These are phyloP conservation scores for Penicillium soppii DNA, from an alignment of 495 filamentous ascomycete genomes.

Conservation along the genomic window DNA sequence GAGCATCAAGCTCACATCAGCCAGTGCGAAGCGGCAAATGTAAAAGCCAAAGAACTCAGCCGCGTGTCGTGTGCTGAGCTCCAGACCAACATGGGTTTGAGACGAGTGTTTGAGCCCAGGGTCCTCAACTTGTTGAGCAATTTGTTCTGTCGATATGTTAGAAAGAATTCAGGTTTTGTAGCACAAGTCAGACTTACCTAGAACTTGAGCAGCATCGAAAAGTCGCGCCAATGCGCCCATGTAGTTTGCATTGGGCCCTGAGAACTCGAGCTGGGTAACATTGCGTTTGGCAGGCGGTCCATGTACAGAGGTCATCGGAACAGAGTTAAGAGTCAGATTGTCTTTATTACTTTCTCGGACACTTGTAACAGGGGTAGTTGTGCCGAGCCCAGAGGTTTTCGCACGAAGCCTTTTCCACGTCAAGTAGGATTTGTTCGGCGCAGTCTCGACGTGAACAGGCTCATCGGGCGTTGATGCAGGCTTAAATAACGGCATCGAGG, in stretches of 20 bases:
- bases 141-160: slow-evolving; percentile 71
- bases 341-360: slow-evolving; percentile 57
- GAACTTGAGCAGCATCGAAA: slow-evolving; percentile 89
- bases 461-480: slow-evolving; percentile 52
- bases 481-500: slow-evolving; percentile 65
- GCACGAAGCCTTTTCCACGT: slow-evolving; percentile 87
- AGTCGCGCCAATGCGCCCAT: slow-evolving; percentile 87
- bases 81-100: slow-evolving; percentile 88
- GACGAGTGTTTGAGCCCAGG: slow-evolving; percentile 79
- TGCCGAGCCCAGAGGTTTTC: slow-evolving; percentile 71
- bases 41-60: slow-evolving; percentile 98
- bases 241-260: slow-evolving; percentile 83
- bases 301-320: slow-evolving; percentile 76
- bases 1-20: slow-evolving; percentile 80
- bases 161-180: slow-evolving; percentile 4
- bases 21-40: slow-evolving; percentile 87
- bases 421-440: slow-evolving; percentile 63
- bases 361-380: slow-evolving; percentile 25
- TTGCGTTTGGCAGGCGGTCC: slow-evolving; percentile 67
- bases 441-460: slow-evolving; percentile 29
- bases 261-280: slow-evolving; percentile 64
- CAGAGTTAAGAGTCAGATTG: slow-evolving; percentile 60
- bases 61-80: slow-evolving; percentile 88
- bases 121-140: slow-evolving; percentile 93
- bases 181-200: slow-evolving; percentile 68